Conservation (phyloP, 352 stramenopile species). For the Globisporangium uncinulatum region DNA sequence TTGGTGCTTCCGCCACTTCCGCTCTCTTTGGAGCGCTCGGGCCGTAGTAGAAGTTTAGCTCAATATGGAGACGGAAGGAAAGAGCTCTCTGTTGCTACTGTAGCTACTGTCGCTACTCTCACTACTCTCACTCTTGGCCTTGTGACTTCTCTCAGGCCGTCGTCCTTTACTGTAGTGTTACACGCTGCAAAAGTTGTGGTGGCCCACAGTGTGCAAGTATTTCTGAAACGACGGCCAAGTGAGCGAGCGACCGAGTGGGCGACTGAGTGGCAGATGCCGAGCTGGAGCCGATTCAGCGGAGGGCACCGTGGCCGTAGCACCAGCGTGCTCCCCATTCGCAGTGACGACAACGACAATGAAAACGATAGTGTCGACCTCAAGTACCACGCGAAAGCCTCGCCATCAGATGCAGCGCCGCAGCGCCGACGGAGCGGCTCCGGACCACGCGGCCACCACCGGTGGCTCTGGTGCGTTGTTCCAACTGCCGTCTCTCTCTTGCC, state of each 20-base stretch:
- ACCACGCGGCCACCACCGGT: conserved; percentile 2
- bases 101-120: too few relatives aligned
- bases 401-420: not conserved
- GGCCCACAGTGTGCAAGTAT: too few relatives aligned
- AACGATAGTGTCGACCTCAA: conserved; percentile 3
- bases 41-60: too few relatives aligned
- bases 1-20: too few relatives aligned
- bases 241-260: not conserved
- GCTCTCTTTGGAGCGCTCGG: too few relatives aligned
- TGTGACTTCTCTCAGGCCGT: too few relatives aligned
- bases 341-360: not conserved
- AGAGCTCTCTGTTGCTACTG: too few relatives aligned
- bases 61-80: too few relatives aligned
- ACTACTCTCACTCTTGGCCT: too few relatives aligned
- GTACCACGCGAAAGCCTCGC: conserved; percentile 10
- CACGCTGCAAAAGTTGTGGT: too few relatives aligned
- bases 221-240: not conserved
- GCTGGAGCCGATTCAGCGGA: conserved; percentile 11
- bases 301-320: not conserved
- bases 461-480: conserved; percentile 16
- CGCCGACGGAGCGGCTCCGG: conserved; percentile 2
- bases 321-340: conserved; percentile 8
- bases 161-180: too few relatives aligned
- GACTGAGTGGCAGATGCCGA: not conserved
- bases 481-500: too few relatives aligned